These are phyloP conservation scores for Spongiforma sp. DNA, from an alignment of 1,284 basidiomycete species.

Conservation along the genomic window DNA sequence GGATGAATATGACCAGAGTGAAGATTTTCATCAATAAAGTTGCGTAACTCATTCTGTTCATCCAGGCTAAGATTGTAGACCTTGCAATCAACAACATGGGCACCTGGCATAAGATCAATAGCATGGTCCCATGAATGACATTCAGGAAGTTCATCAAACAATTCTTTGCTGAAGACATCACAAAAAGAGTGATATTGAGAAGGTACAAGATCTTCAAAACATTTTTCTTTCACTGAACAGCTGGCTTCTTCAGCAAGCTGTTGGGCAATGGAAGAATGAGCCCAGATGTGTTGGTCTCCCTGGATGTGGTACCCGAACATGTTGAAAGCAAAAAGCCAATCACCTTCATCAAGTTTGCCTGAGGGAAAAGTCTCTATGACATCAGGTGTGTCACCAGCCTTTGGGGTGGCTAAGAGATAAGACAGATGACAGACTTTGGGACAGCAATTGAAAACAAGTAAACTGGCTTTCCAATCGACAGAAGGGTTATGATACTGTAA, in stretches of 20 bases:
- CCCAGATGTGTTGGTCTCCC: background rate
- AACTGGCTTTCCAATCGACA: background rate
- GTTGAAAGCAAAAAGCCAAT: conserved; percentile 5
- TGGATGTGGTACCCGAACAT: background rate
- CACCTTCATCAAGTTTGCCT: conserved; percentile 4
- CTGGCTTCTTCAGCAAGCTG: background rate
- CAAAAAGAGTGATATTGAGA: background rate
- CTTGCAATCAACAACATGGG: conserved; percentile 9
- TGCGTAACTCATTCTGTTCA: background rate
- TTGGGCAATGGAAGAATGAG: background rate
- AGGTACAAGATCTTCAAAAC: background rate
- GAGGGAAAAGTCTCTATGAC: background rate
- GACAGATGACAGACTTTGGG: conserved; percentile 5
- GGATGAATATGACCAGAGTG: background rate
- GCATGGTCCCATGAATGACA: conserved; percentile 4
- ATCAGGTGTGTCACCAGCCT: background rate
- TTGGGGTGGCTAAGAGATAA: background rate
- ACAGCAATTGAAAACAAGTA: background rate
- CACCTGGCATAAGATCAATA: conserved; percentile 2
- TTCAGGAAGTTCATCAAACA: conserved; percentile 4
- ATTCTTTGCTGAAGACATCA: conserved; percentile 5
- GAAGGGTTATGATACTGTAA: background rate
- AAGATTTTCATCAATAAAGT: background rate
- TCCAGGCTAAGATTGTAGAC: conserved; percentile 1
- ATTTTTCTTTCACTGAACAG: background rate